Evolutionary conservation across 768 basidiomycete genomes (phyloP), one percentile per base, ranked within the genome.

Genomic region (Cystobasidiopsis lactophilus): DNA sequence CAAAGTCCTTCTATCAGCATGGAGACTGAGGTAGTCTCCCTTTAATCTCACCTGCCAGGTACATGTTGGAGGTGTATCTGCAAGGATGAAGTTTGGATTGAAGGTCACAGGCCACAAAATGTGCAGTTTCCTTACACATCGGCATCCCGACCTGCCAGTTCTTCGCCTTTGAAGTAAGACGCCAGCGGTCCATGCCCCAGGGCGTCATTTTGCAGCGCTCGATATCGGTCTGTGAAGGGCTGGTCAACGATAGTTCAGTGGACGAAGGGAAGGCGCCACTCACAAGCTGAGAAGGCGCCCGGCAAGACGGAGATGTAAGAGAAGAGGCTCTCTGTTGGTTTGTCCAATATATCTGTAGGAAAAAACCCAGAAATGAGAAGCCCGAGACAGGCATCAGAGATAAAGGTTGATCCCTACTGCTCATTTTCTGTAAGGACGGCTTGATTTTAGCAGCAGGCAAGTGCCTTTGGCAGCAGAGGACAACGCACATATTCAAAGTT

Each of bases 291-390:
- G 71, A 89, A 89, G 13, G 86, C 86, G 62, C 85, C 85, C 11
- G 86, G 86, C 49, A 93, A 71, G 44, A 89, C 69, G 7, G 62
- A 60, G 53, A 65, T 74, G 48, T 63, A 84, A 72, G 76, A 68
- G 37, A 68, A 70, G 14, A 69, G 60, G 50, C 59, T 62, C 56
- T 95, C 89, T 49, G 88, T 74, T 0, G 89, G 88, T 66, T 95
- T 95, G 66, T 95, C 89, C 33, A 95, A 76, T 58, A 91, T 83
- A 63, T 93, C 88, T 24, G 85, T 85, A n/a, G n/a, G n/a, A n/a
- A n/a, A n/a, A n/a, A n/a, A n/a, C n/a, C n/a, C n/a, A n/a, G n/a
- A n/a, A n/a, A n/a, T n/a, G n/a, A n/a, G n/a, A n/a, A n/a, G n/a
- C n/a, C n/a, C n/a, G n/a, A n/a, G 79, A 67, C 19, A 39, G 38